These are phyloP conservation scores for Butyriboletus loyo DNA, from an alignment of 768 basidiomycete genomes.

Conservation along the genomic window DNA sequence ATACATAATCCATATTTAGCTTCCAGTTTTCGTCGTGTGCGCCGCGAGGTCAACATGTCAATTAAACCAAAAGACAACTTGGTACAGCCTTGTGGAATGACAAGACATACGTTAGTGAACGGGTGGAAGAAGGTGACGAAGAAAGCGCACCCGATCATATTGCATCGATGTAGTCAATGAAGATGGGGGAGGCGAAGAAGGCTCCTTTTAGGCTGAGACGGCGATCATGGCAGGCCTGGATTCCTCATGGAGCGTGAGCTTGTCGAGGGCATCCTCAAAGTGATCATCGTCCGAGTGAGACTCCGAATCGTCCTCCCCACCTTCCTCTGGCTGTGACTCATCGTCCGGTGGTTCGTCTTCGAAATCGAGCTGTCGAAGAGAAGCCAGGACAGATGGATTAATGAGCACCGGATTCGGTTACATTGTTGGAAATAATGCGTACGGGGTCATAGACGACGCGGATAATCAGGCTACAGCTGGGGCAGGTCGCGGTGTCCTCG, in stretches of 20 bases:
- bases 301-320: slow-evolving; percentile 33
- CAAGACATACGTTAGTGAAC: neutral
- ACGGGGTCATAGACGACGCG: slow-evolving; percentile 95
- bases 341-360: slow-evolving; percentile 72
- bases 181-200: neutral
- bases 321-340: slow-evolving; percentile 29
- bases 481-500: slow-evolving; percentile 95
- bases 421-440: slow-evolving; percentile 31
- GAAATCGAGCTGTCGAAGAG: slow-evolving; percentile 63
- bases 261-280: slow-evolving; percentile 69
- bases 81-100: neutral
- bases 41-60: neutral
- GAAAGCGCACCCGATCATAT: slow-evolving; percentile 1
- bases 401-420: slow-evolving; percentile 4
- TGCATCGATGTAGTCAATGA: neutral
- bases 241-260: slow-evolving; percentile 38
- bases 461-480: slow-evolving; percentile 91
- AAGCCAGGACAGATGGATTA: neutral
- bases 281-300: slow-evolving; percentile 41
- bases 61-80: neutral
- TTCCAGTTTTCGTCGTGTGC: neutral
- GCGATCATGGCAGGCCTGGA: slow-evolving; percentile 8
- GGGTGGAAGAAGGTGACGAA: neutral
- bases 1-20: neutral
- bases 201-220: slow-evolving; percentile 15